These are phyloP conservation scores for Boletales sp. DNA, from an alignment of 768 basidiomycete genomes.

Conservation along the genomic window DNA sequence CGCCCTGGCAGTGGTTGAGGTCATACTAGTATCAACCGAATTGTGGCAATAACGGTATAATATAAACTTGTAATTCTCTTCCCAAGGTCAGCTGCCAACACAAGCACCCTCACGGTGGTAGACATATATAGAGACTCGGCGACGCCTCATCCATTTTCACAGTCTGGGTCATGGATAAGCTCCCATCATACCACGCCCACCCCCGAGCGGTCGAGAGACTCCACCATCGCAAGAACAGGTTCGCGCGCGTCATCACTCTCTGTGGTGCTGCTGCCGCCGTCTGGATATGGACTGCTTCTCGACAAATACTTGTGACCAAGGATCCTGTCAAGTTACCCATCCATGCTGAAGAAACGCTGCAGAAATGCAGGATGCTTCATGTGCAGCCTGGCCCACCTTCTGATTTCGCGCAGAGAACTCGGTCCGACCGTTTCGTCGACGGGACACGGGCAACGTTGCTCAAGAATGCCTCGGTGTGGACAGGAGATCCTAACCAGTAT, in stretches of 20 bases:
- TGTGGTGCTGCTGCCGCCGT: conserved; percentile 12
- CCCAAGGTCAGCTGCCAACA: too few species aligned
- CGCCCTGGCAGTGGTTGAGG: conserved; percentile 2
- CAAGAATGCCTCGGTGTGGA: conserved; percentile 52
- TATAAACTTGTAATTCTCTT: neutral
- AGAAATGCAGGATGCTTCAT: conserved; percentile 35
- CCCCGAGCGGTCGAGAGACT: conserved; percentile 9
- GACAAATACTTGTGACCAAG: conserved; percentile 4
- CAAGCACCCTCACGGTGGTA: too few species aligned
- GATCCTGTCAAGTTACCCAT: conserved; percentile 22
- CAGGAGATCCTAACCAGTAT: conserved; percentile 38
- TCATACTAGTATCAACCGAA: conserved; percentile 2
- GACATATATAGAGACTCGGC: neutral
- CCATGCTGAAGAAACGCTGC: conserved; percentile 28
- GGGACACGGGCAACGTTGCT: conserved; percentile 40
- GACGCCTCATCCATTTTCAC: neutral
- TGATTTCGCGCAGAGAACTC: conserved; percentile 30
- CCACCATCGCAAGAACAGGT: conserved; percentile 7
- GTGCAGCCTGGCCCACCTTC: conserved; percentile 35
- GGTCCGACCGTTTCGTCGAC: conserved; percentile 36
- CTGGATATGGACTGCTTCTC: conserved; percentile 21
- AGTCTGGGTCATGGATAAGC: conserved; percentile 25
- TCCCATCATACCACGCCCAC: conserved; percentile 18
- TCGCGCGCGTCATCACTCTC: conserved; percentile 14
- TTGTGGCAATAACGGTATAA: conserved; percentile 9